phyloP scores from a whole-genome alignment of 208 protist species.

The Trypanosoma grayi region DNA sequence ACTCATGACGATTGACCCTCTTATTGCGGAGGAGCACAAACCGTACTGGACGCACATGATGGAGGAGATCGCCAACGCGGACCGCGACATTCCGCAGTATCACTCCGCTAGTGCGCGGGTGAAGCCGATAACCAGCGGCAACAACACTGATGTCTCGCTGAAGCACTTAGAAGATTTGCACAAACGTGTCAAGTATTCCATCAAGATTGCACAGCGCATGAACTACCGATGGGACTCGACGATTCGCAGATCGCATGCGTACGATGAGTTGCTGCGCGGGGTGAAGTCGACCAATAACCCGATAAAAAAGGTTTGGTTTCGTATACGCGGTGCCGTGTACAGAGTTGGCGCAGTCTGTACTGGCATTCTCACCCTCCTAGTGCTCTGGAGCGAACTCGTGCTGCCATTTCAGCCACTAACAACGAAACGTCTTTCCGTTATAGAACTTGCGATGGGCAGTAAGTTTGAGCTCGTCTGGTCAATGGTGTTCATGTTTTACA shows the following conservation, averaged over 20 bases:
- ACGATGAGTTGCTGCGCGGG: constrained; percentile 69
- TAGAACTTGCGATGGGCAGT: constrained; percentile 76
- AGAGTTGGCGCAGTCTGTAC: constrained; percentile 46
- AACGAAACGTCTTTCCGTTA: constrained; percentile 51
- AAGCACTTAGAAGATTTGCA: constrained; percentile 76
- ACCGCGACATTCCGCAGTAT: constrained; percentile 79
- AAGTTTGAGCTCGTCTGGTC: constrained; percentile 71
- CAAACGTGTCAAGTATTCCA: constrained; percentile 70
- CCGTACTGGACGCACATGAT: constrained; percentile 76
- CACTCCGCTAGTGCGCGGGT: constrained; percentile 65
- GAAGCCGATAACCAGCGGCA: constrained; percentile 22
- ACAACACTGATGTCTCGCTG: constrained; percentile 72
- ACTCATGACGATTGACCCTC: constrained; percentile 73
- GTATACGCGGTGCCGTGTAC: constrained; percentile 62
- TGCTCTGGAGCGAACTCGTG: constrained; percentile 86
- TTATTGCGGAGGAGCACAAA: constrained; percentile 77
- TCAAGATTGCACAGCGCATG: constrained; percentile 72
- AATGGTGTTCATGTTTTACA: constrained; percentile 89
- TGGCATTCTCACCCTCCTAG: constrained; percentile 65
- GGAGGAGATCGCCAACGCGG: constrained; percentile 64
- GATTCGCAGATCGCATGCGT: constrained; percentile 54
- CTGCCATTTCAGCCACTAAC: constrained; percentile 65
- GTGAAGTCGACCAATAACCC: constrained; percentile 50
- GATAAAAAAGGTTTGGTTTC: constrained; percentile 69
- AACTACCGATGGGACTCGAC: constrained; percentile 82